A percentile compares a stretch with the other conserved stretches of the same genome.
Evolutionary conservation across 768 basidiomycete species (phyloP).

Genomic region (Gloeophyllum trabeum): DNA sequence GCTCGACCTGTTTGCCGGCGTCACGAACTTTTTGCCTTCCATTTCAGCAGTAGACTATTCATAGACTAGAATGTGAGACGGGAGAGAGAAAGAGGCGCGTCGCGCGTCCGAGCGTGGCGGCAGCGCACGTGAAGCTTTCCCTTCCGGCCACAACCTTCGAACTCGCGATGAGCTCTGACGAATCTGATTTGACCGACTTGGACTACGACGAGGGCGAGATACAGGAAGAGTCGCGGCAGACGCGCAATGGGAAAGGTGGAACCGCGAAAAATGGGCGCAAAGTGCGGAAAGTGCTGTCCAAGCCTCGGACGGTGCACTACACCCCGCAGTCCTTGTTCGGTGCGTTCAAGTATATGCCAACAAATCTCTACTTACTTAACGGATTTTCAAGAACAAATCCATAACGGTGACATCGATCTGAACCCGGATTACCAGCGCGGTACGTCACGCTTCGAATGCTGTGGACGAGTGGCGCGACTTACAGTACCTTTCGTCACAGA

Average conservation of each 20-base stretch:
- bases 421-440: conserved; percentile 77
- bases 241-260: neutral
- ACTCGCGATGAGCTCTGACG: too few relatives aligned
- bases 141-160: too few relatives aligned
- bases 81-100: too few relatives aligned
- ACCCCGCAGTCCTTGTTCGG: conserved; percentile 52
- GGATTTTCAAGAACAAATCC: conserved; percentile 43
- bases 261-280: conserved; percentile 1
- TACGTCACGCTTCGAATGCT: conserved; percentile 13
- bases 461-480: neutral
- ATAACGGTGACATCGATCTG: conserved; percentile 50
- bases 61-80: too few relatives aligned
- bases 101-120: too few relatives aligned
- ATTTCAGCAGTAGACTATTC: too few relatives aligned
- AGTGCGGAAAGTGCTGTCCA: too few relatives aligned
- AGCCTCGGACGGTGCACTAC: conserved; percentile 44
- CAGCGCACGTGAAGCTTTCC: too few relatives aligned
- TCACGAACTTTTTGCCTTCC: conserved; percentile 1
- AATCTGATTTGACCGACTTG: neutral
- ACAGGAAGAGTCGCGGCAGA: conserved; percentile 5
- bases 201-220: conserved; percentile 11
- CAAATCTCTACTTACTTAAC: too few relatives aligned
- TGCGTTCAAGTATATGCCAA: too few relatives aligned
- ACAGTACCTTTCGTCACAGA: conserved; percentile 24
- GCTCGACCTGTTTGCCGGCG: neutral